Base-by-base conservation (phyloP, 2,329 filamentous ascomycete genomes). In the Corynespora cassiicola region DNA sequence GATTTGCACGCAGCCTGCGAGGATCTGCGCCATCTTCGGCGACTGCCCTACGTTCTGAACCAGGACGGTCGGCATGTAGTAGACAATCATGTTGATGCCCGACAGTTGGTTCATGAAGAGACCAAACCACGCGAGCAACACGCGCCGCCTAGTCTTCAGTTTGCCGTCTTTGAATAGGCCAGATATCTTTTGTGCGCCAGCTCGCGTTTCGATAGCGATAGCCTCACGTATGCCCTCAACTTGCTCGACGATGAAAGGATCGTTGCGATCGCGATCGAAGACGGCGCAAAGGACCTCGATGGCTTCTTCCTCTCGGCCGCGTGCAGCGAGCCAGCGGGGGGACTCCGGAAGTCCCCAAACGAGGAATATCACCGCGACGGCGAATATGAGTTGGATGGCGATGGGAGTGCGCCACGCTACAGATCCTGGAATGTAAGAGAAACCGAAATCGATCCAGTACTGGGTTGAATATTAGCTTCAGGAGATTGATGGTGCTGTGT, bases 91-190 rank as follows among this genome's bases (percentile, higher is more conserved):
- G 56, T 78, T 78, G 40, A 77, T 75, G 1, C 75, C 75, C 4
- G 68, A 19, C 36, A 40, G 64, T 41, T 80, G 77, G 32, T 80
- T 75, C 69, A 76, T 76, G 35, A 75, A 71, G 36, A 75, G 71
- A 34, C 72, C 68, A n/a, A 70, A 67, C 49, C 68, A 76, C 2
- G 75, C 75, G 4, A 80, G 63, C 2, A 77, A 47, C 11, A 79
- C 71, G 2, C 75, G 62, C 19, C 68, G 51, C 0, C 75, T 61
- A 4, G 69, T 78, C 51, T 70, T 65, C 8, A 74, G 56, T 28
- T 65, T 65, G 43, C 73, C 75, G 7, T 63, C 63, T 51, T 69
- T 70, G 40, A 79, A 64, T 1, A 78, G 55, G 26, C 72, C 50
- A 9, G 65, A 53, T 66, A 66, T 71, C 38, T 66, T 45, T 58